Conservation (phyloP, 2,329 filamentous ascomycete genomes). For the Aureobasidium vineae region DNA sequence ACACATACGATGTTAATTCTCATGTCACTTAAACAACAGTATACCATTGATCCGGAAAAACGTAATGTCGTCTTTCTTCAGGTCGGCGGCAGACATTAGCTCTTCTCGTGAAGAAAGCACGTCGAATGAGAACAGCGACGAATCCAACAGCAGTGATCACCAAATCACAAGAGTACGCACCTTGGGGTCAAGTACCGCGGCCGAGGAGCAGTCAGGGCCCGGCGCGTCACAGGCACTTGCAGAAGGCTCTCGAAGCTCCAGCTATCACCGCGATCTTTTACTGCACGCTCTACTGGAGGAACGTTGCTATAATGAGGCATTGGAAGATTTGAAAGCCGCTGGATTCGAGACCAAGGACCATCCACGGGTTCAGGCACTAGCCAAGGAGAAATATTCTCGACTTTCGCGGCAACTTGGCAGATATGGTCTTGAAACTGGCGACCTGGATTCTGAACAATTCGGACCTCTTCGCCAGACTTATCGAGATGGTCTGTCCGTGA, state of each 20-base stretch:
- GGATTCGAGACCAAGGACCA: conserved; percentile 35
- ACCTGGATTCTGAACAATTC: conserved; percentile 41
- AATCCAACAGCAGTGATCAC: conserved; percentile 10
- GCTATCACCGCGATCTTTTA: conserved; percentile 39
- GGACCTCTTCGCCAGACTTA: conserved; percentile 38
- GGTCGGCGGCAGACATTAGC: conserved; percentile 28
- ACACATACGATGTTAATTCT: neutral
- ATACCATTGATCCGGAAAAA: neutral
- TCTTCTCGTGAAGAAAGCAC: conserved; percentile 26
- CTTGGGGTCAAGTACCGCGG: conserved; percentile 6
- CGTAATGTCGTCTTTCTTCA: conserved; percentile 29
- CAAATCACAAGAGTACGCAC: conserved; percentile 16
- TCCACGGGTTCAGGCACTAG: conserved; percentile 41
- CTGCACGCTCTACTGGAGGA: conserved; percentile 50
- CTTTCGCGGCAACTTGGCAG: conserved; percentile 41
- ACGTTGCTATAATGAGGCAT: conserved; percentile 43
- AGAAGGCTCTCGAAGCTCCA: conserved; percentile 19
- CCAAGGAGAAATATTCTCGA: conserved; percentile 41
- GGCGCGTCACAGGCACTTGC: conserved; percentile 15
- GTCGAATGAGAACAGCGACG: conserved; percentile 16
- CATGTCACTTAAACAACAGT: neutral
- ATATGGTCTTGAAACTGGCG: conserved; percentile 40
- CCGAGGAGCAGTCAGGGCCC: conserved; percentile 16
- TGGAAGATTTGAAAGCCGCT: conserved; percentile 37
- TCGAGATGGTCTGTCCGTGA: conserved; percentile 42